phyloP scores from a whole-genome alignment of 1,284 basidiomycete species.

The Ceratobasidium sp. region DNA sequence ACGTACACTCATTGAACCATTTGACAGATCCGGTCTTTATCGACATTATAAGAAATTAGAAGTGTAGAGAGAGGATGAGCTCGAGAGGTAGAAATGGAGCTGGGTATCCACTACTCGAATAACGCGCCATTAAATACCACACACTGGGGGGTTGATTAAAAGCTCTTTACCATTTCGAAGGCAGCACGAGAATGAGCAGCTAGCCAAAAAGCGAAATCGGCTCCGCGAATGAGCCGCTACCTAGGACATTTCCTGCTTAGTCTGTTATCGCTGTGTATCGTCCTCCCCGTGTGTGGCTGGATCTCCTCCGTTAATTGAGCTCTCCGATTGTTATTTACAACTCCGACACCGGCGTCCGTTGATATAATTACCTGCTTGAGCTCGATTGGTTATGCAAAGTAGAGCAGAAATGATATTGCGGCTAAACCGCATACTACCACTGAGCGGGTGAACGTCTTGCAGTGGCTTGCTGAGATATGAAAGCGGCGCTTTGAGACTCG shows the following conservation, averaged over 20 bases:
- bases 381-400: too few species aligned
- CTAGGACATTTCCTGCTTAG: neutral
- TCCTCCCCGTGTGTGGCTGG: neutral
- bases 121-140: neutral
- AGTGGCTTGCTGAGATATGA: too few species aligned
- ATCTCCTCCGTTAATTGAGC: constrained; percentile 17
- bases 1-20: constrained; percentile 42
- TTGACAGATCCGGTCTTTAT: constrained; percentile 26
- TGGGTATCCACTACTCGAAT: neutral
- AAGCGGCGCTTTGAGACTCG: too few species aligned
- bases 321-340: constrained; percentile 3
- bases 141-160: neutral
- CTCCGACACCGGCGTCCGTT: constrained; percentile 20
- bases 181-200: neutral
- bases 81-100: constrained; percentile 13
- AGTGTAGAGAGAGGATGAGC: constrained; percentile 11
- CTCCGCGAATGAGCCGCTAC: neutral
- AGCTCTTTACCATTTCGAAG: neutral
- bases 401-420: too few species aligned
- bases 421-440: too few species aligned
- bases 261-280: neutral
- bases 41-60: constrained; percentile 28
- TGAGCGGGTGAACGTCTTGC: too few species aligned
- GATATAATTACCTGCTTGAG: too few species aligned
- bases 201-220: neutral